Percentiles rank a stretch among this genome's conserved stretches.
phyloP scores from a whole-genome alignment of 2,329 filamentous ascomycete species.

The Venturia carpophila region DNA sequence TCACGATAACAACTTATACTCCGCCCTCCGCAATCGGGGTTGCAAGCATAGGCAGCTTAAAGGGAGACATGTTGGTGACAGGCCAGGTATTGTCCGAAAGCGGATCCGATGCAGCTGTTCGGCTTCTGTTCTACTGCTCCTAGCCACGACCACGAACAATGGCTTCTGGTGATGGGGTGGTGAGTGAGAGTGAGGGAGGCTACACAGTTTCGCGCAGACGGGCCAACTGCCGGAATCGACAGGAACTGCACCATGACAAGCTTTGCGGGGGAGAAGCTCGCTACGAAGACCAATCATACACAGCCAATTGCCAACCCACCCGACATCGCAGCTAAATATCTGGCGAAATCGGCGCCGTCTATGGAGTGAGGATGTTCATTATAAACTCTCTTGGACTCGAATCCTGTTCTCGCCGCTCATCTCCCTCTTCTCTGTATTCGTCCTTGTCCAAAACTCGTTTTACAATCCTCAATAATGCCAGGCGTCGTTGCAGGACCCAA shows the following conservation, averaged over 20 bases:
- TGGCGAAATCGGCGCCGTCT: background rate
- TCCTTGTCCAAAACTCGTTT: background rate
- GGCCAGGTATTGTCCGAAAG: background rate
- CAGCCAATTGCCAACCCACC: background rate
- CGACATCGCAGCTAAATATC: background rate
- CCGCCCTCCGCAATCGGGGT: background rate
- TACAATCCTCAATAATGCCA: constrained; percentile 53
- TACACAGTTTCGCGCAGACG: background rate
- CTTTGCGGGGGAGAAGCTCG: background rate
- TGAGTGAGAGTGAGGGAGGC: background rate
- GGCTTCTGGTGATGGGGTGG: background rate
- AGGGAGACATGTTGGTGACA: background rate
- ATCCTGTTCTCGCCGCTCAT: background rate
- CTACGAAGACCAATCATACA: background rate
- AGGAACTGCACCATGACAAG: background rate
- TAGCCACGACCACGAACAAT: background rate
- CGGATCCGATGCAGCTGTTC: background rate
- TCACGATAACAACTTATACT: no score
- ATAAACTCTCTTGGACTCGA: background rate
- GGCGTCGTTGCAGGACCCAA: constrained; percentile 61
- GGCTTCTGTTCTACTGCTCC: no score
- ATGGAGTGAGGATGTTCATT: background rate
- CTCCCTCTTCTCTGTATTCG: background rate
- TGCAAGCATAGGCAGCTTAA: background rate
- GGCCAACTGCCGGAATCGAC: background rate